phyloP scores from a whole-genome alignment of 768 basidiomycete genomes.

The Leucocoprinus birnbaumii region DNA sequence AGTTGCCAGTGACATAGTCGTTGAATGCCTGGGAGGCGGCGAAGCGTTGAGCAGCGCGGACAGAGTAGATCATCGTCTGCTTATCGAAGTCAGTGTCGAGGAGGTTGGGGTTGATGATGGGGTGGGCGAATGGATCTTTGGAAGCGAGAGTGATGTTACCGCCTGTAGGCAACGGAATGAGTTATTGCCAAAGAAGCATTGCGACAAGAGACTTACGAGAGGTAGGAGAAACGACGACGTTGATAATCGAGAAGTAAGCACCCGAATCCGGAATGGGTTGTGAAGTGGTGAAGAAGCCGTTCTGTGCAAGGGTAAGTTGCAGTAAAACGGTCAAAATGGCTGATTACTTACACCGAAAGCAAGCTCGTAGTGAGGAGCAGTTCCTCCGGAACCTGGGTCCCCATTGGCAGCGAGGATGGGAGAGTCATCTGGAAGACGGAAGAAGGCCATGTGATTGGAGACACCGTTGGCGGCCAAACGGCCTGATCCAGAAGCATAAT shows the following conservation, averaged over 20 bases:
- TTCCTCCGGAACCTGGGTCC: conserved; percentile 29
- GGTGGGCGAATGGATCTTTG: conserved; percentile 21
- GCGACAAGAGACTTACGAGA: conserved; percentile 25
- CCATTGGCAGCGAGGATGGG: conserved; percentile 19
- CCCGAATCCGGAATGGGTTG: conserved; percentile 25
- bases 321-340: background rate
- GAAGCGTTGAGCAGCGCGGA: conserved; percentile 20
- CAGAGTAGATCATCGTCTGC: conserved; percentile 19
- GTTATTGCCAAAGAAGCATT: background rate
- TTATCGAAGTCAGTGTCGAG: conserved; percentile 26
- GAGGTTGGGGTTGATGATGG: conserved; percentile 35
- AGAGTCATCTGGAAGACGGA: conserved; percentile 25
- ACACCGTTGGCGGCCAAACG: conserved; percentile 23
- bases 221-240: conserved; percentile 27
- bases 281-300: conserved; percentile 18
- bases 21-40: conserved; percentile 20
- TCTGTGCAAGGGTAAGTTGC: conserved; percentile 3
- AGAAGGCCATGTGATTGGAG: conserved; percentile 26
- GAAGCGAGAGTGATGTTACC: conserved; percentile 20
- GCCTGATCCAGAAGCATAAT: conserved; percentile 24
- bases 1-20: conserved; percentile 22
- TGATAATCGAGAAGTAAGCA: conserved; percentile 25
- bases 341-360: conserved; percentile 23
- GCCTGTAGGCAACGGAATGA: background rate
- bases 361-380: conserved; percentile 29